These are phyloP conservation scores for Mercurialis annua DNA, from an alignment of 345 rosid genomes.

Conservation along the genomic window DNA sequence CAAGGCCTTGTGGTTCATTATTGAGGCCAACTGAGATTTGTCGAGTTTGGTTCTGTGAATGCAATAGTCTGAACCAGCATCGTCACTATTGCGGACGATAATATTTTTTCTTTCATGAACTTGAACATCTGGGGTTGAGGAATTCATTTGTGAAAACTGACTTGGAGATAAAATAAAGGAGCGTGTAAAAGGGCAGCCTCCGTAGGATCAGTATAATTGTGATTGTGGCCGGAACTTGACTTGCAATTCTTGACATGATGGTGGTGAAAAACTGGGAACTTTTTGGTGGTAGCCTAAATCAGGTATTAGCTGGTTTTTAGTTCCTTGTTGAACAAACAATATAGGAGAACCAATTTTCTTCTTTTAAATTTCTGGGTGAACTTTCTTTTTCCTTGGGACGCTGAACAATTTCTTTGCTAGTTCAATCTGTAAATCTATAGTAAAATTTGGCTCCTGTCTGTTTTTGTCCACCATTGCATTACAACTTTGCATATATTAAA, in stretches of 20 bases:
- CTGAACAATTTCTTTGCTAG: not conserved
- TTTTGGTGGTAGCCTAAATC: constrained; percentile 3
- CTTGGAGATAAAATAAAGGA: constrained; percentile 24
- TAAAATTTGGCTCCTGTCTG: not conserved
- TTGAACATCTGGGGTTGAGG: not conserved
- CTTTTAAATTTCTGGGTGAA: constrained; percentile 8
- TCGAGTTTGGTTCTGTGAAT: constrained; percentile 9
- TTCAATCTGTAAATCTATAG: constrained; percentile 23
- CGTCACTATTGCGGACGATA: not conserved
- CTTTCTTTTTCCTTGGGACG: not conserved
- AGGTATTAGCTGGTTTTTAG: constrained; percentile 21
- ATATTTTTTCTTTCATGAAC: not conserved
- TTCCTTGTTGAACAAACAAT: constrained; percentile 16
- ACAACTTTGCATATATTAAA: too few species aligned
- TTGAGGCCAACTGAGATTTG: constrained; percentile 18
- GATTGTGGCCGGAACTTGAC: constrained; percentile 17
- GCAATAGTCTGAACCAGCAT: constrained; percentile 2
- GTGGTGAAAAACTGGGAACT: constrained; percentile 9
- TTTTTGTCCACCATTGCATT: not conserved
- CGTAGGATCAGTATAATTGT: constrained; percentile 12
- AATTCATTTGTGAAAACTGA: constrained; percentile 14
- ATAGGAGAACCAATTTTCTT: not conserved
- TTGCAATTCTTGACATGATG: constrained; percentile 11
- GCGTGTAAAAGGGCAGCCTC: constrained; percentile 10
- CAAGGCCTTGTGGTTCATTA: constrained; percentile 7